Evolutionary conservation across 345 rosid genomes (phyloP).

Genomic region (Populus tremula): DNA sequence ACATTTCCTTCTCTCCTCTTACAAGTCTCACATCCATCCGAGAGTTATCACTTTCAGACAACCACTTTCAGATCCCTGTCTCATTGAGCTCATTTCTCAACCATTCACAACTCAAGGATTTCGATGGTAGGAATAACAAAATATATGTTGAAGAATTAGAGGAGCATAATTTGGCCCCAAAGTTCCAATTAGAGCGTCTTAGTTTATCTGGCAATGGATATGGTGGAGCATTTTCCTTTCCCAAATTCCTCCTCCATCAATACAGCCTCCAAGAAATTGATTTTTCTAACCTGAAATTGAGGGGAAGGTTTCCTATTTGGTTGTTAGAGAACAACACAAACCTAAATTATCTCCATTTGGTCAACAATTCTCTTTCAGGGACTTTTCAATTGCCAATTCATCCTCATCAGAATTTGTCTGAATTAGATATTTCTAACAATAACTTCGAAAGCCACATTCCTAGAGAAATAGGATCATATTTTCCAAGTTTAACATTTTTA

Average conservation of each 20-base stretch:
- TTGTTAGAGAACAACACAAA: conserved; percentile 26
- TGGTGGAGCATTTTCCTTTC: background rate
- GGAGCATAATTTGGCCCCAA: too few relatives aligned
- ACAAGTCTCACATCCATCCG: background rate
- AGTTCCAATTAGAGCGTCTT: background rate
- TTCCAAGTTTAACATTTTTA: background rate
- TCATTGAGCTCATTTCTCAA: background rate
- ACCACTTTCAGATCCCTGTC: background rate
- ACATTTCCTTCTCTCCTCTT: background rate
- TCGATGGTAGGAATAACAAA: too few relatives aligned
- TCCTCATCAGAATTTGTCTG: background rate
- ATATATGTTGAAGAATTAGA: too few relatives aligned
- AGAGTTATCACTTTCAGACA: background rate
- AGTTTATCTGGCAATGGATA: background rate
- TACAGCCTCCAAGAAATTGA: background rate
- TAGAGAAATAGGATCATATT: background rate
- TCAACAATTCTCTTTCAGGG: background rate
- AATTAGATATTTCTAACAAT: conserved; percentile 11
- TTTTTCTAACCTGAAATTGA: background rate
- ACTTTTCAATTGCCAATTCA: background rate
- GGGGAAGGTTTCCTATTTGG: conserved; percentile 21
- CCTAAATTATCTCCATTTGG: background rate
- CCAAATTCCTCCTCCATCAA: background rate
- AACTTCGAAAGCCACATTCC: conserved; percentile 10
- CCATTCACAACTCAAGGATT: background rate